Evolutionary conservation across 225 moss, liverwort and hornwort genomes (phyloP).

Genomic region (Polytrichum formosum): DNA sequence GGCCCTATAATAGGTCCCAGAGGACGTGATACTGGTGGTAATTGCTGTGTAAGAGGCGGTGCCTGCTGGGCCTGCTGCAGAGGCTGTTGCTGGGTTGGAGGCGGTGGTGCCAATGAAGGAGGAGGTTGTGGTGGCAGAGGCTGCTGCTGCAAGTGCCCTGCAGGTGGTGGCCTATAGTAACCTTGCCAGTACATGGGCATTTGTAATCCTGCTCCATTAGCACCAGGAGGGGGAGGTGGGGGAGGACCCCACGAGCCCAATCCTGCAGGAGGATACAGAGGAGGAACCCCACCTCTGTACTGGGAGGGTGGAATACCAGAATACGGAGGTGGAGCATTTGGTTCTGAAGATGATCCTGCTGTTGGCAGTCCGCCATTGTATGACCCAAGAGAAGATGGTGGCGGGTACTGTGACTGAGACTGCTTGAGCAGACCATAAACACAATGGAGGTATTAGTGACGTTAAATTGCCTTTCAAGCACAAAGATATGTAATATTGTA

Average conservation of each 20-base stretch:
- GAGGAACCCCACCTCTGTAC: slow-evolving; percentile 71
- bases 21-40: slow-evolving; percentile 29
- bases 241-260: slow-evolving; percentile 91
- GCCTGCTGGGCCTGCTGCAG: slow-evolving; percentile 41
- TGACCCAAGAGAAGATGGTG: slow-evolving; percentile 68
- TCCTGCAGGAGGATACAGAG: slow-evolving; percentile 73
- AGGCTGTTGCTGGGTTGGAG: slow-evolving; percentile 48
- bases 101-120: slow-evolving; percentile 68
- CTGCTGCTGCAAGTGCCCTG: slow-evolving; percentile 76
- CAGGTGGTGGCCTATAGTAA: slow-evolving; percentile 82
- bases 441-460: slow-evolving; percentile 25
- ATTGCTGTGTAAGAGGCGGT: slow-evolving; percentile 32
- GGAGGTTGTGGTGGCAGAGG: slow-evolving; percentile 89
- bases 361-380: slow-evolving; percentile 62
- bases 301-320: slow-evolving; percentile 78
- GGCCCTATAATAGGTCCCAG: slow-evolving; percentile 14
- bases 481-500: no score
- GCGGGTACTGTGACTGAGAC: slow-evolving; percentile 83
- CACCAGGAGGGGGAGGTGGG: slow-evolving; percentile 74
- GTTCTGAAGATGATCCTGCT: slow-evolving; percentile 72
- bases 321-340: slow-evolving; percentile 74
- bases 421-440: slow-evolving; percentile 35
- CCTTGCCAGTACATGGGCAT: slow-evolving; percentile 99
- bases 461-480: neutral
- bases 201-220: slow-evolving; percentile 69